Conservation (phyloP, 2,329 filamentous ascomycete genomes). For the Thielaviopsis populi region DNA sequence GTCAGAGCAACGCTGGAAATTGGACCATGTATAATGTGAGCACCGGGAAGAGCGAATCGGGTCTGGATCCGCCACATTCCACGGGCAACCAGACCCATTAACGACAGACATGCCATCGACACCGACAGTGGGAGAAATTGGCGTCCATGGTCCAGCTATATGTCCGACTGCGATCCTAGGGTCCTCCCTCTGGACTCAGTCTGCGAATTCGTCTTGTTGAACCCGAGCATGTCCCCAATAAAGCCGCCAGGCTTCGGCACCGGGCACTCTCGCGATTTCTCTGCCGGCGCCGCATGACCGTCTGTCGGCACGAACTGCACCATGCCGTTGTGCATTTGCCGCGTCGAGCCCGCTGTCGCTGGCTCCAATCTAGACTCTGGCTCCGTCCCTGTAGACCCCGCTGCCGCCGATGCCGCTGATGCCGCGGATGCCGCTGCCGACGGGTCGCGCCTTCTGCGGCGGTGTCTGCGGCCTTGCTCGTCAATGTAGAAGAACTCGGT, state of each 20-base stretch:
- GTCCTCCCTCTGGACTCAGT: constrained; percentile 17
- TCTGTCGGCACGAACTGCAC: constrained; percentile 33
- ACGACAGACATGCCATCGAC: background rate
- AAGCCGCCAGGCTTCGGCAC: constrained; percentile 78
- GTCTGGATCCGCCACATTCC: background rate
- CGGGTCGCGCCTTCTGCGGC: constrained; percentile 25
- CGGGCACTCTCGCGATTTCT: constrained; percentile 58
- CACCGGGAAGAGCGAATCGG: background rate
- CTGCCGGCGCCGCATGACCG: constrained; percentile 21
- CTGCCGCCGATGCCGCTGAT: constrained; percentile 25
- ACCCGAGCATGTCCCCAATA: constrained; percentile 60
- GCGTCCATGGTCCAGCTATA: background rate
- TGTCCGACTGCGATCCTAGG: background rate
- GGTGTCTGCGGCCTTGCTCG: constrained; percentile 14
- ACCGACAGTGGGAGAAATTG: background rate
- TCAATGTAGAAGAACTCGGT: constrained; percentile 15
- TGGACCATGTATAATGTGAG: no score
- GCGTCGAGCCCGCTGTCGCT: constrained; percentile 14
- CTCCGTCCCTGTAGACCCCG: constrained; percentile 24
- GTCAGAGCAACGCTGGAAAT: background rate
- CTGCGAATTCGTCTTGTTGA: constrained; percentile 31
- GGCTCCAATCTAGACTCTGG: background rate
- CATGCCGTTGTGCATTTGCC: constrained; percentile 32
- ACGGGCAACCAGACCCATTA: background rate
- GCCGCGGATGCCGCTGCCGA: constrained; percentile 29